phyloP scores from a whole-genome alignment of 192 early-diverging fungal species.

The Fimicolochytrium jonesii region DNA sequence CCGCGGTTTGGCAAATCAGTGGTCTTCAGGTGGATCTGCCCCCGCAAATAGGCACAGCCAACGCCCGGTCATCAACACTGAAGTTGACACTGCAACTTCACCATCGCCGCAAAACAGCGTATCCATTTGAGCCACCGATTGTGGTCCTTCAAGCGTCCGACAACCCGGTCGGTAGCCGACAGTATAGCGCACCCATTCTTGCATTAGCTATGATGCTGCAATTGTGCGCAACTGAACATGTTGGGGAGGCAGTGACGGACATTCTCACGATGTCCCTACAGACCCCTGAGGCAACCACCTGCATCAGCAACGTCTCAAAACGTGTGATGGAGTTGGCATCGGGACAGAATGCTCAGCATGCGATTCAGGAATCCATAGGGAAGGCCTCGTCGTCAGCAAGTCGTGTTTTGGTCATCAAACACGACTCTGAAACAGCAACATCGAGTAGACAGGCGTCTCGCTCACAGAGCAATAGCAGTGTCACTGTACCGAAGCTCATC shows the following conservation, averaged over 20 bases:
- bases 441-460: too few relatives aligned
- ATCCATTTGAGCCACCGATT: conserved; percentile 34
- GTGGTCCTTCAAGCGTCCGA: conserved; percentile 22
- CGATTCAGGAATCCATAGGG: background rate
- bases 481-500: background rate
- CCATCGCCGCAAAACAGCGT: conserved; percentile 17
- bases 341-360: background rate
- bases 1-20: conserved; percentile 3
- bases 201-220: conserved; percentile 11
- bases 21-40: background rate
- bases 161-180: conserved; percentile 6
- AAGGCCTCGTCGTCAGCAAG: too few relatives aligned
- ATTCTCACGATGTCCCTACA: conserved; percentile 7
- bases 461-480: too few relatives aligned
- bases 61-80: background rate
- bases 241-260: conserved; percentile 28
- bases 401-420: background rate
- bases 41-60: background rate
- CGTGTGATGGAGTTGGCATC: too few relatives aligned
- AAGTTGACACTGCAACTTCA: conserved; percentile 31
- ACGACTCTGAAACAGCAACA: background rate
- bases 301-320: background rate
- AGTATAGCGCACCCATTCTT: background rate
- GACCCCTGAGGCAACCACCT: background rate
- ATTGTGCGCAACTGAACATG: background rate